Conservation (phyloP, 169 alveolate genomes). For the Cryptosporidium xiaoi region DNA sequence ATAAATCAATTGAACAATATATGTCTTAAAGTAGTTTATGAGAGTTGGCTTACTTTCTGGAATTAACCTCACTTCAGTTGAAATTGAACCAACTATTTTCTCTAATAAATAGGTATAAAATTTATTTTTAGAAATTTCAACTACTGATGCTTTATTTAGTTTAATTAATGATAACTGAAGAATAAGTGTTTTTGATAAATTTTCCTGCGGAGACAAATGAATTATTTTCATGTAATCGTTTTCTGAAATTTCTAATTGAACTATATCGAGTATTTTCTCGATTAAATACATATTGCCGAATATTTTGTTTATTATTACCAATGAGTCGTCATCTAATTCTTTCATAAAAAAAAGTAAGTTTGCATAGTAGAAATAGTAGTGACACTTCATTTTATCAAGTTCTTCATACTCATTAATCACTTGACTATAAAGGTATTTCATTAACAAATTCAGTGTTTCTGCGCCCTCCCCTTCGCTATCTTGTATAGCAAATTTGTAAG, state of each 20-base stretch:
- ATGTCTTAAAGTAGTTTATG: neutral
- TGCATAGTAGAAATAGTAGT: neutral
- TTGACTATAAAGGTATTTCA: conserved; percentile 18
- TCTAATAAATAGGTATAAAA: neutral
- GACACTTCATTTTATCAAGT: neutral
- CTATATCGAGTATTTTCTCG: conserved; percentile 12
- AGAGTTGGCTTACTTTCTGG: neutral
- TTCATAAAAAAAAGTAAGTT: conserved; percentile 7
- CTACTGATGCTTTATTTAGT: neutral
- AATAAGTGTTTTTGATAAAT: neutral
- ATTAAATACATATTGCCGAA: conserved; percentile 4
- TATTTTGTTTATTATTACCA: conserved; percentile 15
- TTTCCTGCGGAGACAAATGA: neutral
- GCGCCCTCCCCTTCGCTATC: neutral
- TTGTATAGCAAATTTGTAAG: neutral
- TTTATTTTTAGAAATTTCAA: neutral
- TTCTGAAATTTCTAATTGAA: neutral
- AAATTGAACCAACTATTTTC: neutral
- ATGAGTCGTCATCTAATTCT: neutral
- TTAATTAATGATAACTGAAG: neutral
- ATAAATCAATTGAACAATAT: conserved; percentile 42
- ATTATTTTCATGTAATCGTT: neutral
- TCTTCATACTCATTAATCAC: conserved; percentile 2
- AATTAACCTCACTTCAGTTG: neutral
- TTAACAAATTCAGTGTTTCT: neutral